A percentile compares a stretch with the other conserved stretches of the same genome.
These are phyloP conservation scores for Geranium incanum DNA, from an alignment of 441 rosid species.

Conservation along the genomic window DNA sequence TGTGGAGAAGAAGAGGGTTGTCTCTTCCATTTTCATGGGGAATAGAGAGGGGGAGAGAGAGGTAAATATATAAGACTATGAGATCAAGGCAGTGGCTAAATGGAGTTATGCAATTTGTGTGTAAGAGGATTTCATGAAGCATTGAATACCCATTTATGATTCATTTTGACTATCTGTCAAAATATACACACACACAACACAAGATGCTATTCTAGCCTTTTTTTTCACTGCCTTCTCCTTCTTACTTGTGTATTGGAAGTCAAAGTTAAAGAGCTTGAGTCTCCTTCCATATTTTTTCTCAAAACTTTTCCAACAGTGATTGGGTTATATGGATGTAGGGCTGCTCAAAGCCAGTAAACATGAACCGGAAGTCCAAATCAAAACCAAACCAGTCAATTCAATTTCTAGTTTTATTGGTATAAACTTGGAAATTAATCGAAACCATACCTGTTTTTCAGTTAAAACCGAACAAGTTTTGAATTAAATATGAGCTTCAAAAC, in stretches of 20 bases:
- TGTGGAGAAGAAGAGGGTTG: slow-evolving; percentile 8
- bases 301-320: neutral
- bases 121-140: slow-evolving; percentile 3
- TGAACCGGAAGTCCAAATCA: no score
- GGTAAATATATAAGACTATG: slow-evolving; percentile 5
- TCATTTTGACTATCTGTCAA: slow-evolving; percentile 23
- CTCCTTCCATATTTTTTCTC: neutral
- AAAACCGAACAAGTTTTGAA: no score
- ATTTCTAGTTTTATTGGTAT: no score
- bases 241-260: slow-evolving; percentile 17
- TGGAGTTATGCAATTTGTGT: slow-evolving; percentile 25
- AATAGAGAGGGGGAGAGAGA: slow-evolving; percentile 11
- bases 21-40: slow-evolving; percentile 16
- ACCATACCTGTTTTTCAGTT: no score
- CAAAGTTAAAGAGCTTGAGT: slow-evolving; percentile 18
- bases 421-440: no score
- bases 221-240: neutral
- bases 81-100: slow-evolving; percentile 18
- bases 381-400: no score
- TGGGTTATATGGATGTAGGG: no score
- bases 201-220: slow-evolving; percentile 11
- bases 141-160: slow-evolving; percentile 10
- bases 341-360: no score
- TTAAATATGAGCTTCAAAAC: no score
- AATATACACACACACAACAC: slow-evolving; percentile 4